A percentile compares a stretch with the other conserved stretches of the same genome.
Conservation (phyloP, 140 eudicot species). For the Artemisia princeps region DNA sequence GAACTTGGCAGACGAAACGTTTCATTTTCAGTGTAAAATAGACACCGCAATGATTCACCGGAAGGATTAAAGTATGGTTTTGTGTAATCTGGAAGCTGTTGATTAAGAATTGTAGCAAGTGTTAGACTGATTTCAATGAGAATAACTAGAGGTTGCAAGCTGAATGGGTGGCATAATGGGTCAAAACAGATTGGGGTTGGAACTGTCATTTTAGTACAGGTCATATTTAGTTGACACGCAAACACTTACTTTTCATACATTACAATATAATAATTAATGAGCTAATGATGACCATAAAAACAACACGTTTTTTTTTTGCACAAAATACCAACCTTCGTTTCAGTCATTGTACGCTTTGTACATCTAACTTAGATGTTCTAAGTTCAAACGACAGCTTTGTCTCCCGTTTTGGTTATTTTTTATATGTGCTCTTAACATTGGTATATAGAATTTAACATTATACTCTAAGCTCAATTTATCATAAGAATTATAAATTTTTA, state of each 20-base stretch:
- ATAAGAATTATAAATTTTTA: too few species aligned
- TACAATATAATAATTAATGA: neutral
- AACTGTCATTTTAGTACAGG: neutral
- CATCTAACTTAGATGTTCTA: too few species aligned
- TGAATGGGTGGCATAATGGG: neutral
- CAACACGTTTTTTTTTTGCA: too few species aligned
- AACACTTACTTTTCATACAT: neutral
- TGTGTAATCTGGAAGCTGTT: slow-evolving; percentile 57
- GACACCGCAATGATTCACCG: slow-evolving; percentile 30
- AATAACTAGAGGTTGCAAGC: neutral
- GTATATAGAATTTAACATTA: too few species aligned
- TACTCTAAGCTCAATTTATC: too few species aligned
- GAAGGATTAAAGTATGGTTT: slow-evolving; percentile 26
- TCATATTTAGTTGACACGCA: neutral
- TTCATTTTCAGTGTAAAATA: slow-evolving; percentile 40
- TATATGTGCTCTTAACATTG: too few species aligned
- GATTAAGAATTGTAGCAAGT: slow-evolving; percentile 6
- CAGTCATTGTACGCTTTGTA: too few species aligned
- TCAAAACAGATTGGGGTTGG: neutral
- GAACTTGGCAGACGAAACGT: slow-evolving; percentile 39
- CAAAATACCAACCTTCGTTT: too few species aligned
- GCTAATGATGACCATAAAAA: neutral
- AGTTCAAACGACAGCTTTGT: too few species aligned
- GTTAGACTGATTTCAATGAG: neutral
- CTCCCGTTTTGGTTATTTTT: too few species aligned